Evolutionary conservation across 768 basidiomycete species (phyloP).

Genomic region (Chalciporus piperatus): DNA sequence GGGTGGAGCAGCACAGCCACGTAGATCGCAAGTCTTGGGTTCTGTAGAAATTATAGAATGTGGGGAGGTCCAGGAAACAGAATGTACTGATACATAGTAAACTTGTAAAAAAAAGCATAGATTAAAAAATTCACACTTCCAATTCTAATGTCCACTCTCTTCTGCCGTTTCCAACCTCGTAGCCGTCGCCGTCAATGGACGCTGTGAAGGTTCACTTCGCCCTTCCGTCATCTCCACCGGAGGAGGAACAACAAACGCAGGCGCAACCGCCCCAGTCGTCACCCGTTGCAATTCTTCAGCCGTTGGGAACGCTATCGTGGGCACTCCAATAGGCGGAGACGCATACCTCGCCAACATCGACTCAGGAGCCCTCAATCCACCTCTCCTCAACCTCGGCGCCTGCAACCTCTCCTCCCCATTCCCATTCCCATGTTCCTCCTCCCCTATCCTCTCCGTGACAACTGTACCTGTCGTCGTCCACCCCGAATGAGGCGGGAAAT

Average conservation of each 20-base stretch:
- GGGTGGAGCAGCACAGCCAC: background rate
- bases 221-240: background rate
- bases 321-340: constrained; percentile 33
- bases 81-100: constrained; percentile 5
- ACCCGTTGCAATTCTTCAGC: constrained; percentile 22
- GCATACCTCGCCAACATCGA: constrained; percentile 49
- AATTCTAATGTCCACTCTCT: constrained; percentile 10
- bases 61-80: background rate
- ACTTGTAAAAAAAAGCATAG: background rate
- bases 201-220: background rate
- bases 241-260: background rate
- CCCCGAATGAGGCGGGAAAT: constrained; percentile 27
- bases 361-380: constrained; percentile 66
- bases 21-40: background rate
- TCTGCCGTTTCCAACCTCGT: constrained; percentile 4
- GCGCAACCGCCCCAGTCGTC: constrained; percentile 7
- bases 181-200: too few relatives aligned
- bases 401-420: constrained; percentile 33
- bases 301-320: constrained; percentile 19
- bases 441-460: background rate
- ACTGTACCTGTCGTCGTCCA: constrained; percentile 11
- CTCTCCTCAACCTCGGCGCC: constrained; percentile 58
- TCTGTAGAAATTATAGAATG: background rate
- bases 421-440: constrained; percentile 21
- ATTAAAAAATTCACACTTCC: constrained; percentile 5